Base-by-base conservation (phyloP, 208 protist genomes). In the Leishmania aethiopica region DNA sequence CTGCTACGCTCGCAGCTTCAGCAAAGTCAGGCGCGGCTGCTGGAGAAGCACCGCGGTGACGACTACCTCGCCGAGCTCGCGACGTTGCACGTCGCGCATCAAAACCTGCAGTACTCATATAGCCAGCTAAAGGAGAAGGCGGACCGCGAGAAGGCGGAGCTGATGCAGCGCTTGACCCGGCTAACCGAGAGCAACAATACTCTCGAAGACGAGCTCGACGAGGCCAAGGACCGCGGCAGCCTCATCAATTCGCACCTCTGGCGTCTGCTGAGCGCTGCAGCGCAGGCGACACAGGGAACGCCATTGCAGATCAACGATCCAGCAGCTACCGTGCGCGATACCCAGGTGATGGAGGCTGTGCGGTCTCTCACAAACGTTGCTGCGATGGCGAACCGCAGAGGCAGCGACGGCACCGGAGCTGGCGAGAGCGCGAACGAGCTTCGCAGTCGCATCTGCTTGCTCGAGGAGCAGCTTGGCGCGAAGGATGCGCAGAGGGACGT, bases 401-500 rank as follows among this genome's bases (percentile, higher is more conserved):
- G 45, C 57, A 13, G 77, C 4, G 53, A 72, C 45, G 62, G 71
- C 42, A 4, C 22, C 28, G 28, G 28, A 13, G 19, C 59, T 17
- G 37, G 73, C 15, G 84, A 77, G 8, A 75, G 22, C 49, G 64
- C 71, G 32, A 72, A 74, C 0, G 77, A 86, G 49, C 81, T 91
- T 60, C 59, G 81, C 4, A 79, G 82, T 11, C 89, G 89, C 75
- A 91, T 95, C 71, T 77, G 80, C 0, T 80, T 77, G 19, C 77
- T 92, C 66, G 85, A 94, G 86, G 77, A 83, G 71, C 80, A 90
- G 67, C 82, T 96, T 37, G 59, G 89, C 19, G 77, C 85, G 22
- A 92, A 90, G 81, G 92, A 95, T 77, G 88, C 92, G 7, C 90
- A 95, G 84, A 82, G 94, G 2, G 94, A 97, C 73, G 86, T 96